phyloP scores from a whole-genome alignment of 1,139 yeast species.

The Candida smagusa region DNA sequence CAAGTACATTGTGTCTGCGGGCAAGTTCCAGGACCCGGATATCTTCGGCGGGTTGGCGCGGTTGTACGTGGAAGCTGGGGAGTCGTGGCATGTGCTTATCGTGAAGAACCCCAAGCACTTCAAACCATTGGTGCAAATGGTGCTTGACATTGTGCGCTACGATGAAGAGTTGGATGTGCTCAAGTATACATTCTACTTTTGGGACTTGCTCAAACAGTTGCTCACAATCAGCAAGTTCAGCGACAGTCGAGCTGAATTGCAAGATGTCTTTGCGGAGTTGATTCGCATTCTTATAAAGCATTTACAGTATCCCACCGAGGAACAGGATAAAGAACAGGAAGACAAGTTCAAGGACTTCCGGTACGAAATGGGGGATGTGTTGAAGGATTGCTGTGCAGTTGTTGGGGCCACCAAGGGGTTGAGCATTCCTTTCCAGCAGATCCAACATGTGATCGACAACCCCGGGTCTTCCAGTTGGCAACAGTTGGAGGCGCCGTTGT shows the following conservation, averaged over 20 bases:
- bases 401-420: slow-evolving; percentile 75
- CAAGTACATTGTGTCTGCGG: slow-evolving; percentile 37
- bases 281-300: slow-evolving; percentile 68
- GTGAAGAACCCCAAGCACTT: slow-evolving; percentile 73
- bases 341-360: slow-evolving; percentile 92
- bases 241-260: slow-evolving; percentile 54
- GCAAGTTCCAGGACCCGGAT: slow-evolving; percentile 61
- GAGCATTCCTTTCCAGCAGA: slow-evolving; percentile 54
- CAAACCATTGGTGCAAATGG: slow-evolving; percentile 70
- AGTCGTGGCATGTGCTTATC: slow-evolving; percentile 87
- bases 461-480: slow-evolving; percentile 62
- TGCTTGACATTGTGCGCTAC: slow-evolving; percentile 58
- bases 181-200: slow-evolving; percentile 86
- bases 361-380: slow-evolving; percentile 94
- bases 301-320: slow-evolving; percentile 67
- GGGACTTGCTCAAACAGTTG: slow-evolving; percentile 81
- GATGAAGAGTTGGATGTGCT: slow-evolving; percentile 86
- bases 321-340: slow-evolving; percentile 72
- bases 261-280: slow-evolving; percentile 61
- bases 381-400: slow-evolving; percentile 91
- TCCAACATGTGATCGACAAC: slow-evolving; percentile 40
- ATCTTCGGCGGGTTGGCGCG: slow-evolving; percentile 70
- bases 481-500: slow-evolving; percentile 83
- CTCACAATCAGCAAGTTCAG: slow-evolving; percentile 61
- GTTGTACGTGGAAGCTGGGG: slow-evolving; percentile 89